Evolutionary conservation across 139 green algal species (phyloP), one percentile per base, ranked within the genome.

Genomic region (Protoeuglena noctilucae): DNA sequence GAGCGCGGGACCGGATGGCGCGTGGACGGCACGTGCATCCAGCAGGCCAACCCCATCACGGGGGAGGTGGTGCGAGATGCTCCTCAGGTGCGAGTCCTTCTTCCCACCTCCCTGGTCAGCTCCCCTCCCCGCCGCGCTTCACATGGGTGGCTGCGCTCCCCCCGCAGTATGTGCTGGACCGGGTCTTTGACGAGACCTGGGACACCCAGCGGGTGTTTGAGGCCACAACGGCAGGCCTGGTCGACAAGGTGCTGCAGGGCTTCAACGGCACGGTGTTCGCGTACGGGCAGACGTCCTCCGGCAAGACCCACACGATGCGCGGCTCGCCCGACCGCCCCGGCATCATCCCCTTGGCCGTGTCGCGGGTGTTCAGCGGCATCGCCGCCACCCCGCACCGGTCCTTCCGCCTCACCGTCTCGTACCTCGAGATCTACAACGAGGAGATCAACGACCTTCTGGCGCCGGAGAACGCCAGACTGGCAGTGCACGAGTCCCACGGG

Each of bases 401-500:
- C 58, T 97, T 89, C 67, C 71, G 95, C 28, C 60, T 96, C 27
- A 81, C 89, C 18, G 82, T 96, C 2, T 97, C 88, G 0, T 96
- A 97, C 65, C 88, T 97, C 72, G 91, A 97, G 86, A 67, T 96
- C 12, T 97, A 97, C 78, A 97, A 97, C 57, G 89, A 97, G 70
- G 82, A 95, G 48, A 85, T 97, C 29, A 87, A 89, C 26, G 89
- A 97, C 66, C 73, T 97, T 40, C 72, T 97, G 54, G 68, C 74
- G 0, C 71, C 70, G 0, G 73, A 83, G 14, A 86, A 86, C 53
- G 62, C 65, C 22, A 87, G 82, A 69, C 77, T 95, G 61, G 70
- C 72, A 17, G 75, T 95, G 18, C 80, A 94, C 21, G 81, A 93
- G 68, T 78, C 50, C 64, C 78, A 76, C 60, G 80, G 94, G 61